Evolutionary conservation across 768 basidiomycete genomes (phyloP).

Genomic region (Hysterangium stoloniferum): DNA sequence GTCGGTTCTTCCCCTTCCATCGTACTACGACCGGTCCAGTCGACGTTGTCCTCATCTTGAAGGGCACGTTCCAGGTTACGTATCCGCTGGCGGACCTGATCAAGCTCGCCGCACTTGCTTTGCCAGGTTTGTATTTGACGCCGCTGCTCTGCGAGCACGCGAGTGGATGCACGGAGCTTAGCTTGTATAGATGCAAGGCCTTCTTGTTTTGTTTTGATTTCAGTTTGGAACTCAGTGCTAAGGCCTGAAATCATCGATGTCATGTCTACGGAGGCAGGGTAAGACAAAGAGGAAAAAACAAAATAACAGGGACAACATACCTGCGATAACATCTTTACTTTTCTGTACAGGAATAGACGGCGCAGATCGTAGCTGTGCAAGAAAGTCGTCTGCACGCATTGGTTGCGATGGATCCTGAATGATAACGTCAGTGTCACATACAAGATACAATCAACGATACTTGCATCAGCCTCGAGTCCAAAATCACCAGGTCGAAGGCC

Average conservation of each 20-base stretch:
- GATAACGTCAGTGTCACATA: background rate
- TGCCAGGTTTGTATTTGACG: constrained; percentile 78
- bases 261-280: constrained; percentile 55
- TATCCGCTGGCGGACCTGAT: constrained; percentile 71
- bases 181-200: constrained; percentile 80
- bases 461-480: constrained; percentile 85
- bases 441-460: constrained; percentile 18
- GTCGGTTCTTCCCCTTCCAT: constrained; percentile 29
- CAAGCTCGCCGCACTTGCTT: constrained; percentile 63
- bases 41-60: constrained; percentile 70
- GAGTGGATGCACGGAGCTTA: constrained; percentile 82
- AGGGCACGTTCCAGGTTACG: constrained; percentile 80
- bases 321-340: constrained; percentile 79
- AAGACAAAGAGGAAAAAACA: constrained; percentile 13
- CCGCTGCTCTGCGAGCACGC: constrained; percentile 85
- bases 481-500: constrained; percentile 92
- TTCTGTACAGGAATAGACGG: constrained; percentile 77
- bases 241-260: constrained; percentile 76
- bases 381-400: constrained; percentile 70
- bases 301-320: constrained; percentile 29
- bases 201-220: constrained; percentile 83
- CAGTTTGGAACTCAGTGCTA: constrained; percentile 68
- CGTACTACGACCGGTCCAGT: constrained; percentile 77
- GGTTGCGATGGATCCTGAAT: constrained; percentile 5
- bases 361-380: constrained; percentile 63